A percentile compares a stretch with the other conserved stretches of the same genome.
Conservation (phyloP, 768 basidiomycete species). For the Xerocomellus amylosporus region DNA sequence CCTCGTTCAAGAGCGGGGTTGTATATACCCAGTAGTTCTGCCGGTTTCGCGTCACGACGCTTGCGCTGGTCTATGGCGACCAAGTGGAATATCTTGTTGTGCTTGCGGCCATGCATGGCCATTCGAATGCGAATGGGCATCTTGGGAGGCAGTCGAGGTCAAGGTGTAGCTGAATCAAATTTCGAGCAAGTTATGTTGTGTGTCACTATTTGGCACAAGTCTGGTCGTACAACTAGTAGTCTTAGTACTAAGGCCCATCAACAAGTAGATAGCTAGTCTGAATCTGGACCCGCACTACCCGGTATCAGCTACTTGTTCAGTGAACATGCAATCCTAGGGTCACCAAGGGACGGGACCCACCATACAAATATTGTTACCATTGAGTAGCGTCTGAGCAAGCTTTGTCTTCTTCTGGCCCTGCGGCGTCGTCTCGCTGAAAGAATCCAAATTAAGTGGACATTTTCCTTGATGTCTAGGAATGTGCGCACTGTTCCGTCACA, state of each 20-base stretch:
- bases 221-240: not conserved
- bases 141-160: not conserved
- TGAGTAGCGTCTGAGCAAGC: slow-evolving; percentile 84
- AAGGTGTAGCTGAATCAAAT: not conserved
- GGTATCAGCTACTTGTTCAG: slow-evolving; percentile 52
- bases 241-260: not conserved
- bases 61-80: slow-evolving; percentile 76
- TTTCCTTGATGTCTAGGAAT: not conserved
- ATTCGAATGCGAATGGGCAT: slow-evolving; percentile 89
- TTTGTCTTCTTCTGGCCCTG: slow-evolving; percentile 77
- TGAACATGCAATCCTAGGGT: slow-evolving; percentile 1
- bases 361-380: slow-evolving; percentile 97
- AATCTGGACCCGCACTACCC: slow-evolving; percentile 66
- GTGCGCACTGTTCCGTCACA: slow-evolving; percentile 88
- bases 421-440: slow-evolving; percentile 75
- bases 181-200: slow-evolving; percentile 9
- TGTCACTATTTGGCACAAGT: slow-evolving; percentile 28
- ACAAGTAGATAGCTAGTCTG: not conserved
- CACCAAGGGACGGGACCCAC: slow-evolving; percentile 41
- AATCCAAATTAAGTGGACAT: not conserved
- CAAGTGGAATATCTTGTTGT: slow-evolving; percentile 77
- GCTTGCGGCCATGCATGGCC: slow-evolving; percentile 73
- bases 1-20: slow-evolving; percentile 60
- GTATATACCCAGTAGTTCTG: slow-evolving; percentile 85
- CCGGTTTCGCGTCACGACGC: slow-evolving; percentile 79